Evolutionary conservation across 129 eudicot species (phyloP).

Genomic region (Artemisia annua): DNA sequence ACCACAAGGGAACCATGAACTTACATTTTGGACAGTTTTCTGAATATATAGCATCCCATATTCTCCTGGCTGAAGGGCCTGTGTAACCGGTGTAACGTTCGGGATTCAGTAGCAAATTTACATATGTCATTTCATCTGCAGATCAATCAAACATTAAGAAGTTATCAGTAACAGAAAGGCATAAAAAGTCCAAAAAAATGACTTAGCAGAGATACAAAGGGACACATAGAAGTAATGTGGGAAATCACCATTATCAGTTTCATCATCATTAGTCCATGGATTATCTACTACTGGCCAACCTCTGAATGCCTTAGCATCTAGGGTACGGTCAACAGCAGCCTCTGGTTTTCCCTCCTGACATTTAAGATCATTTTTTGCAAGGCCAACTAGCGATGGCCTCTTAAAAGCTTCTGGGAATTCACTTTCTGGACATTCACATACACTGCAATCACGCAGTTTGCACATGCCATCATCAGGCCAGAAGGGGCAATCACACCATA

Average conservation of each 20-base stretch:
- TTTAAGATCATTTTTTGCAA: slow-evolving; percentile 67
- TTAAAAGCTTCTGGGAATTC: slow-evolving; percentile 86
- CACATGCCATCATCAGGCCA: slow-evolving; percentile 99
- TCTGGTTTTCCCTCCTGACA: slow-evolving; percentile 95
- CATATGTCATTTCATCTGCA: slow-evolving; percentile 97
- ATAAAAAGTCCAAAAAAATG: slow-evolving; percentile 7
- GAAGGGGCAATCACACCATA: slow-evolving; percentile 99
- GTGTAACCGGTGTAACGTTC: slow-evolving; percentile 95
- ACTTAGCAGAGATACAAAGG: background rate
- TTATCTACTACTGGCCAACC: slow-evolving; percentile 94
- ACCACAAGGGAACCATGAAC: slow-evolving; percentile 28
- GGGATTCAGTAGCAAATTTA: slow-evolving; percentile 82
- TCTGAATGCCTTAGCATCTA: slow-evolving; percentile 76
- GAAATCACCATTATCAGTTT: slow-evolving; percentile 79
- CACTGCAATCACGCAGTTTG: slow-evolving; percentile 89
- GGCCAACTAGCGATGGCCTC: slow-evolving; percentile 45
- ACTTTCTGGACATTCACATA: slow-evolving; percentile 94
- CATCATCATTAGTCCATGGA: slow-evolving; percentile 97
- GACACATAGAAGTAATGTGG: background rate
- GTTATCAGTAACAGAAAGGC: slow-evolving; percentile 16
- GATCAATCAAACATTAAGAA: slow-evolving; percentile 12
- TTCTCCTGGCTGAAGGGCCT: slow-evolving; percentile 95
- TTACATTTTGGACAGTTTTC: slow-evolving; percentile 96
- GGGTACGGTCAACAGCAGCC: slow-evolving; percentile 90
- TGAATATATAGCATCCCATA: slow-evolving; percentile 97